These are phyloP conservation scores for Oryza rufipogon DNA, from an alignment of 176 grass and related monocot genomes.

Conservation along the genomic window DNA sequence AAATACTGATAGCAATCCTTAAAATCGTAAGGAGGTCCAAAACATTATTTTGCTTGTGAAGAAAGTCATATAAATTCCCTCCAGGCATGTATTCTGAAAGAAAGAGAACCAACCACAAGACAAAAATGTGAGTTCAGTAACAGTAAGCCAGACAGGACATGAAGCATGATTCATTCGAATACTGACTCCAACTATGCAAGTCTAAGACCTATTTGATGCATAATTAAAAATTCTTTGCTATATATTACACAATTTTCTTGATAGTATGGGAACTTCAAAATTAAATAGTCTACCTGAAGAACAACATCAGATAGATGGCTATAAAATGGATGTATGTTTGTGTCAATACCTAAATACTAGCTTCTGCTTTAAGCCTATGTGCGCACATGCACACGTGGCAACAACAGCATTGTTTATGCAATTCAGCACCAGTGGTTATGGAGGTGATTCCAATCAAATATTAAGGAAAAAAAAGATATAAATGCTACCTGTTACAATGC, in stretches of 20 bases:
- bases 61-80: constrained; percentile 84
- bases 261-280: not conserved
- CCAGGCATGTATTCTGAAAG: constrained; percentile 86
- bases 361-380: not conserved
- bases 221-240: not conserved
- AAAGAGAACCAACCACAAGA: constrained; percentile 32
- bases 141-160: not conserved
- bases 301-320: not conserved
- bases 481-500: constrained; percentile 79
- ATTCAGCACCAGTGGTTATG: constrained; percentile 13
- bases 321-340: not conserved
- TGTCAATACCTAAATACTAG: not conserved
- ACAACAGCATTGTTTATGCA: constrained; percentile 6
- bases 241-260: not conserved
- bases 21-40: constrained; percentile 65
- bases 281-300: not conserved
- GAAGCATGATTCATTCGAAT: not conserved
- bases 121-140: not conserved
- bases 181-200: not conserved
- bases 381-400: not conserved
- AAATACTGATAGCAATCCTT: constrained; percentile 68
- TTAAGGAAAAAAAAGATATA: not conserved
- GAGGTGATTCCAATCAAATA: constrained; percentile 19
- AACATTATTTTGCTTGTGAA: constrained; percentile 67
- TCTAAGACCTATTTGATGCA: not conserved